Evolutionary conservation across 805 yeast species (phyloP).

Genomic region (Pichia exigua): DNA sequence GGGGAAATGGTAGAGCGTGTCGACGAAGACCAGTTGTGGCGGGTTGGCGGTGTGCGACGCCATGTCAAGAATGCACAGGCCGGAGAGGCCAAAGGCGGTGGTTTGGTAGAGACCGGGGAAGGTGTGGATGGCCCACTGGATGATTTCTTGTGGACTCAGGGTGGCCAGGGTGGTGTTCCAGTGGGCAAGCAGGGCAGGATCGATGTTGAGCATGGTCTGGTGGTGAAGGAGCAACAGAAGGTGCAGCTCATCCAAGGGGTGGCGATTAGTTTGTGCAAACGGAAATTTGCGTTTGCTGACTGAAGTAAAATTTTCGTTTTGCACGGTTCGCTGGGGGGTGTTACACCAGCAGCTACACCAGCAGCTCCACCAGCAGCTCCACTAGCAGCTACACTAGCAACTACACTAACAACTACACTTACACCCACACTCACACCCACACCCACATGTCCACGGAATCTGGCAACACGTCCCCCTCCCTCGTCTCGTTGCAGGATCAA

Average conservation of each 20-base stretch:
- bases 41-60: conserved; percentile 40
- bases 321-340: too few relatives aligned
- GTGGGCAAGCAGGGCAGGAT: conserved; percentile 45
- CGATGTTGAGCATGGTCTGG: conserved; percentile 9
- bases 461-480: conserved; percentile 17
- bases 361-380: too few relatives aligned
- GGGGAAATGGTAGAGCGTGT: conserved; percentile 91
- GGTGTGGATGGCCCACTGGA: conserved; percentile 77
- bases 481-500: conserved; percentile 29
- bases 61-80: conserved; percentile 82
- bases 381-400: too few relatives aligned
- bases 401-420: not conserved
- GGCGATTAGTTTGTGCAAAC: too few relatives aligned
- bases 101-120: conserved; percentile 82
- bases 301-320: too few relatives aligned
- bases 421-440: not conserved
- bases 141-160: conserved; percentile 59
- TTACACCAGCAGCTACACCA: too few relatives aligned
- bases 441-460: conserved; percentile 26
- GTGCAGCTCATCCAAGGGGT: too few relatives aligned
- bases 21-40: conserved; percentile 75
- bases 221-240: not conserved
- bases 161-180: conserved; percentile 55
- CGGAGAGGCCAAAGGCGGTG: conserved; percentile 92
- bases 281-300: too few relatives aligned